Evolutionary conservation across 1,284 basidiomycete genomes (phyloP), one percentile per base, ranked within the genome.

Genomic region (Stygiomarasmius scandens): DNA sequence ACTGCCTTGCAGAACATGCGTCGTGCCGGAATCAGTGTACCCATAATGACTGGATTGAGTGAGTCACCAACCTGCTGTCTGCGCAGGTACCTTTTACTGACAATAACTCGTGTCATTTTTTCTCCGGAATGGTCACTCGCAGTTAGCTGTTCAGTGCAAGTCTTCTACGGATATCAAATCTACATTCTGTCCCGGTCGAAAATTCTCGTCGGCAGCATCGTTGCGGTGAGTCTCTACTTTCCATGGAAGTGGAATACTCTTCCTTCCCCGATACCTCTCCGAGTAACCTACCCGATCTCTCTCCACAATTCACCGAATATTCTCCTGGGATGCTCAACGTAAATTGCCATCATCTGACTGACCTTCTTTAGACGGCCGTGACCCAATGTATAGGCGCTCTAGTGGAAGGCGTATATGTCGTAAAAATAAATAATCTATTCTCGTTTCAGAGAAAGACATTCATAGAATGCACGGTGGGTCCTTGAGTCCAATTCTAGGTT

Each of bases 161-260:
- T 20, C n/a, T 53, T 53, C 41, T 53, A 53, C 38, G 41, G 34
- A 14, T 53, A 53, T 43, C 51, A 53, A 27, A 53, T 53, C 22
- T 23, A 44, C 23, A 43, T 53, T 24, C 41, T 53, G 10, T 53
- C 51, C 23, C 36, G 51, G 1, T 25, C 51, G 10, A 44, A 25
- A 23, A 44, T 44, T 27, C 51, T 44, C 14, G 14, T 38, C n/a
- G 20, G 16, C 16, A 25, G 41, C 38, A 53, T 53, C 51, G 10
- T 43, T 4, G 16, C 51, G 34, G 51, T 53, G 38, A 43, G 51
- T 44, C 11, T 32, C 14, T 27, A 14, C 29, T 32, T 32, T 32
- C 12, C 6, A 12, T 32, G 29, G 29, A 6, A 12, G 29, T 32
- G 29, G 29, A 32, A 5, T 32, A 6, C 12, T 32, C 29, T 32